Conservation (phyloP, 1,139 yeast genomes). For the Magnusiomyces magnusii region DNA sequence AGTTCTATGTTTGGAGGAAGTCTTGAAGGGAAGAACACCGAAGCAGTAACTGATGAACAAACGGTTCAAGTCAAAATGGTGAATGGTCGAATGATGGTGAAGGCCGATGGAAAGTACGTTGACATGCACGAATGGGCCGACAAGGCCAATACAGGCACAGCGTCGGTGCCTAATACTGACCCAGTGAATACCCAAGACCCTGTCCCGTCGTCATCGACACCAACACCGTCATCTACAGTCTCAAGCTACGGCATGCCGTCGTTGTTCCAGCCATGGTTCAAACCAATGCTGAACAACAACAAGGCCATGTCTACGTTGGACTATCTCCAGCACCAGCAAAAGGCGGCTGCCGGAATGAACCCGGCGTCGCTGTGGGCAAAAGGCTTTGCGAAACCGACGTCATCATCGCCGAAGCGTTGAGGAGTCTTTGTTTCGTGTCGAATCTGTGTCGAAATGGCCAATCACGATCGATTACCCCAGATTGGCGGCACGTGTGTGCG, state of each 20-base stretch:
- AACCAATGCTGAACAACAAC: neutral
- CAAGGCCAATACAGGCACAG: slow-evolving; percentile 16
- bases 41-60: slow-evolving; percentile 8
- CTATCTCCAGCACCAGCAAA: slow-evolving; percentile 2
- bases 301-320: slow-evolving; percentile 12
- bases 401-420: no score
- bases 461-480: no score
- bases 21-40: slow-evolving; percentile 2
- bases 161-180: neutral
- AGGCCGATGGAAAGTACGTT: slow-evolving; percentile 22
- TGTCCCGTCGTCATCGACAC: neutral
- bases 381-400: no score
- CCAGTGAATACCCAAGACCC: neutral
- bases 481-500: no score
- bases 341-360: no score
- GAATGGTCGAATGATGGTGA: slow-evolving; percentile 29
- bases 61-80: slow-evolving; percentile 27
- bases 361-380: no score
- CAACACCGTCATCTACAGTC: neutral
- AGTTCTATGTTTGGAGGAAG: neutral
- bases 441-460: no score
- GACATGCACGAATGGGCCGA: slow-evolving; percentile 34
- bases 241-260: slow-evolving; percentile 11
- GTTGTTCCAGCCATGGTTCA: slow-evolving; percentile 16
- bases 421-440: no score